Conservation (phyloP, 192 early-diverging fungal species). For the Obelidium mucronatum region DNA sequence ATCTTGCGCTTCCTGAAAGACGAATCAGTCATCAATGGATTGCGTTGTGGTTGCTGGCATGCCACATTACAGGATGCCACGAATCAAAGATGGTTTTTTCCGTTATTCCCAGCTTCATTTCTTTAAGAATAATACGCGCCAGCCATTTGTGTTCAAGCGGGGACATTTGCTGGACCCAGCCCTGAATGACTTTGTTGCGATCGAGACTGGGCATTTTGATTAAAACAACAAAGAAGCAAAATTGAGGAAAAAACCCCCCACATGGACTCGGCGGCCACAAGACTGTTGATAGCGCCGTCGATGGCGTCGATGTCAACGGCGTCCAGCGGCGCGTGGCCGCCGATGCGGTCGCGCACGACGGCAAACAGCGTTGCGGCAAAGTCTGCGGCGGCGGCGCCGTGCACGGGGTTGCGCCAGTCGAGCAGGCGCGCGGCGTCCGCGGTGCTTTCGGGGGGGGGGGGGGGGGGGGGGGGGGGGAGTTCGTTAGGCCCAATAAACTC, state of each 20-base stretch:
- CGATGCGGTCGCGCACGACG: slow-evolving; percentile 48
- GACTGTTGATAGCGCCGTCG: slow-evolving; percentile 60
- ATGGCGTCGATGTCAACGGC: slow-evolving; percentile 72
- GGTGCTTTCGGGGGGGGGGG: slow-evolving; percentile 47
- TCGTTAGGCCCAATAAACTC: too few relatives aligned
- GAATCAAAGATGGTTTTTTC: slow-evolving; percentile 71
- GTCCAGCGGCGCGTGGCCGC: slow-evolving; percentile 43
- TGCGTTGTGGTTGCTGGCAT: background rate
- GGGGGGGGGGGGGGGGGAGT: background rate
- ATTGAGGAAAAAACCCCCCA: slow-evolving; percentile 5
- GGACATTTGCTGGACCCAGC: slow-evolving; percentile 64
- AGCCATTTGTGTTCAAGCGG: slow-evolving; percentile 80
- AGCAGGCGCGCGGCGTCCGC: slow-evolving; percentile 72
- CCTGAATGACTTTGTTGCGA: slow-evolving; percentile 55
- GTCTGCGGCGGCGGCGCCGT: slow-evolving; percentile 56
- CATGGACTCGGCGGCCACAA: slow-evolving; percentile 46
- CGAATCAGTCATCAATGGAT: background rate
- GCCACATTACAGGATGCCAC: slow-evolving; percentile 61
- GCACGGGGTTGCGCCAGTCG: slow-evolving; percentile 70
- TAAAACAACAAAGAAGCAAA: background rate
- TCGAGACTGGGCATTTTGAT: slow-evolving; percentile 46
- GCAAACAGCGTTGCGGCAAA: slow-evolving; percentile 63
- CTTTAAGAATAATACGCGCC: slow-evolving; percentile 76
- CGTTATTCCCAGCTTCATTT: slow-evolving; percentile 75
- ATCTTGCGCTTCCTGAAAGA: slow-evolving; percentile 62